Evolutionary conservation across 225 moss, liverwort and hornwort species (phyloP).

Genomic region (Sphagnum tenellum): DNA sequence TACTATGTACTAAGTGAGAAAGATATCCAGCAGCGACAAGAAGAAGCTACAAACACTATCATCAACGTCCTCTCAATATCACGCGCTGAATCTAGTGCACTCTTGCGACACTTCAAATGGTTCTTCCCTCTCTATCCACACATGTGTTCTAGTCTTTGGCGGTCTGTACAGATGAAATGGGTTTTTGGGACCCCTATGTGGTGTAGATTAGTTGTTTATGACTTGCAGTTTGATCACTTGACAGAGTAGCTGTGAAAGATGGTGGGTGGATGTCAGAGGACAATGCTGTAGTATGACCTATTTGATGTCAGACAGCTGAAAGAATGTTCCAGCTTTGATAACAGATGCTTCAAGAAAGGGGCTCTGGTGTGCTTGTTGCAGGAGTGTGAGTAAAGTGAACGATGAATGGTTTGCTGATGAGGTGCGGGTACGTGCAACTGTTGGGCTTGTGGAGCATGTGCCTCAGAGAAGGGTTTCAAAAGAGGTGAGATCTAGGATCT

Average conservation of each 20-base stretch:
- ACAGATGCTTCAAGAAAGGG: too few relatives aligned
- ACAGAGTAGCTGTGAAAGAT: too few relatives aligned
- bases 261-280: too few relatives aligned
- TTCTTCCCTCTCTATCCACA: not conserved
- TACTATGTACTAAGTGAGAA: conserved; percentile 87
- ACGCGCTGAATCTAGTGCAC: conserved; percentile 70
- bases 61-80: conserved; percentile 84
- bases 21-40: conserved; percentile 79
- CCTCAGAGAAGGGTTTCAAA: conserved; percentile 39
- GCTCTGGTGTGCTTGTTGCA: conserved; percentile 5
- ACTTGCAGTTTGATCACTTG: too few relatives aligned
- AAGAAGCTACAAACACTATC: conserved; percentile 63
- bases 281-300: not conserved
- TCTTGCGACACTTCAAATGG: conserved; percentile 91
- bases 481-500: conserved; percentile 28
- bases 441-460: conserved; percentile 51
- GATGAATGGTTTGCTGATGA: conserved; percentile 98
- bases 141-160: too few relatives aligned
- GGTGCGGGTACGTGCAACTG: conserved; percentile 65
- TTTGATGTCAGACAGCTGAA: not conserved
- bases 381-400: conserved; percentile 93
- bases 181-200: too few relatives aligned
- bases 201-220: too few relatives aligned
- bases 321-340: too few relatives aligned
- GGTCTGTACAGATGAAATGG: too few relatives aligned